Base-by-base conservation (phyloP, 2,329 filamentous ascomycete species). In the Hypocreales sp. region DNA sequence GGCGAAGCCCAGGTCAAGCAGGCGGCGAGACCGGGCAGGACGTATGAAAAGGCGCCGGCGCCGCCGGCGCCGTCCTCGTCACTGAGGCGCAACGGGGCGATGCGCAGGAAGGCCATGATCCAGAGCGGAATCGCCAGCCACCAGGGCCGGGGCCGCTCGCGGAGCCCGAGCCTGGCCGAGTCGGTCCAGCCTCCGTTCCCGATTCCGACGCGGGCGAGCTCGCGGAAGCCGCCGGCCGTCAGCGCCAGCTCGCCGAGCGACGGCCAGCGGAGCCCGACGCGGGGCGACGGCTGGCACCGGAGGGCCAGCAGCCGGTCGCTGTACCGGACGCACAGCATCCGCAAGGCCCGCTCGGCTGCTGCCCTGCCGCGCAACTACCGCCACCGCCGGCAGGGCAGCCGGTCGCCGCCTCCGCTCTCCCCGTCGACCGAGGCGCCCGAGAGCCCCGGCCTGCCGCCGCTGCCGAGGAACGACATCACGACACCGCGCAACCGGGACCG, bases 121-220 rank as follows among this genome's bases (percentile, higher is more conserved):
- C 78, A 83, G 35, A 87, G 65, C 44, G 79, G 81, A 12, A 76
- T 82, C 28, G 70, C 68, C 15, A 73, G 72, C 8, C 80, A 87
- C 37, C 64, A 67, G 32, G 58, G 62, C 25, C 64, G 66, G 32
- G 58, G 62, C 25, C 67, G 71, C 20, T 62, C 75, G 8, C 58
- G 69, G 33, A 83, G 72, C 43, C 74, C 77, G 25, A 82, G 65
- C 46, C 52, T 72, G 28, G 63, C 59, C 26, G 82, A 72, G 33
- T 34, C 58, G 29, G 56, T 50, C 17, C 62, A 71, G 28, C 86
- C 90, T 16, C 90, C 90, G 1, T 94, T 92, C 58, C 86, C 90
- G 0, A 92, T 98, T 6, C 90, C 90, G 0, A 77, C 76, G 4
- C 67, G 90, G 31, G 80, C 82, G 17, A 95, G 87, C 51, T 98